Evolutionary conservation across 2,329 filamentous ascomycete species (phyloP).

Genomic region (Verticillium nonalfalfae): DNA sequence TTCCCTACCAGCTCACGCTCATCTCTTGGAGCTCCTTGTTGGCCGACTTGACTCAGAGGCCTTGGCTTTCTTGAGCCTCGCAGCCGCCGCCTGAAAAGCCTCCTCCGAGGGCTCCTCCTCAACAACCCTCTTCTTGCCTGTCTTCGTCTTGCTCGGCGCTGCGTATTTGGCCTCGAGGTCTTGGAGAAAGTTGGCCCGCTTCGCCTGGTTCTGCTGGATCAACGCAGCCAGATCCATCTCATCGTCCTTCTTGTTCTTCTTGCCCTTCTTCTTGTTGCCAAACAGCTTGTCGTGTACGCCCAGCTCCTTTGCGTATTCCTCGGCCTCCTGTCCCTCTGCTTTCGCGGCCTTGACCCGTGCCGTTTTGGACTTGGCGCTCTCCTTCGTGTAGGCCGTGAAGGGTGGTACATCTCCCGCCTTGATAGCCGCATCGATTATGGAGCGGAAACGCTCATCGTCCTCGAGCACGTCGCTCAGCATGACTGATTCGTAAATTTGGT

Average conservation of each 20-base stretch:
- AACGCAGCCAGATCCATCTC: conserved; percentile 61
- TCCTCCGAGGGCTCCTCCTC: conserved; percentile 58
- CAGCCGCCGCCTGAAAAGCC: conserved; percentile 51
- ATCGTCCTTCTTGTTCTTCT: conserved; percentile 26
- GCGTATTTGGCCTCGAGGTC: conserved; percentile 72
- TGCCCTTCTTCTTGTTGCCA: conserved; percentile 37
- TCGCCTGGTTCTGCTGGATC: conserved; percentile 66
- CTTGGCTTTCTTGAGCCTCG: conserved; percentile 34
- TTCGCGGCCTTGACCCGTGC: conserved; percentile 55
- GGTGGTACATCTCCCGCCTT: conserved; percentile 57
- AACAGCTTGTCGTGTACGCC: conserved; percentile 68
- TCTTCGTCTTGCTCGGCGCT: conserved; percentile 36
- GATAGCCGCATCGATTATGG: conserved; percentile 78
- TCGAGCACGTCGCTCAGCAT: conserved; percentile 81
- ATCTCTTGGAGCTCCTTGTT: neutral
- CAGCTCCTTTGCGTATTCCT: conserved; percentile 67
- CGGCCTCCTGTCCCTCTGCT: conserved; percentile 66
- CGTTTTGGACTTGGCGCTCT: conserved; percentile 59
- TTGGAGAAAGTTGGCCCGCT: conserved; percentile 61
- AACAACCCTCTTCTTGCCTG: conserved; percentile 44
- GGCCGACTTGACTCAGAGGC: neutral
- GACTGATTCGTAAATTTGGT: conserved; percentile 69
- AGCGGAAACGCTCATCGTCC: conserved; percentile 80
- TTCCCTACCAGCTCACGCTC: neutral
- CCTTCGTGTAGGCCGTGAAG: conserved; percentile 65